Evolutionary conservation across 768 basidiomycete species (phyloP).

Genomic region (Stropharia rugosoannulata): DNA sequence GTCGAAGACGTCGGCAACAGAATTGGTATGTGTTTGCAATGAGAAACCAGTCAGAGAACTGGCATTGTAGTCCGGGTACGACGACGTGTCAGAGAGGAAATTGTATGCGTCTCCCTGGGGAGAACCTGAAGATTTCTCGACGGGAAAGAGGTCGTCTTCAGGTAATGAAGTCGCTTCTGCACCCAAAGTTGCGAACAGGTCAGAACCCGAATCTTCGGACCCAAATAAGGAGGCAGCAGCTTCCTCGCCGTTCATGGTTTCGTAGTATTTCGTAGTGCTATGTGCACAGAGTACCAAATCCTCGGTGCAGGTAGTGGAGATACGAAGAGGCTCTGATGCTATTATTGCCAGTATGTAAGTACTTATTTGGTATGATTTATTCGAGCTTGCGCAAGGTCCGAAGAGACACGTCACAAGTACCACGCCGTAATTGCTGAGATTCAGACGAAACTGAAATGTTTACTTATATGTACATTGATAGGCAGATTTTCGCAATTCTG

Average conservation of each 20-base stretch:
- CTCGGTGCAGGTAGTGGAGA: not conserved
- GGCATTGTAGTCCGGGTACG: not conserved
- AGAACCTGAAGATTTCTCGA: conserved; percentile 1
- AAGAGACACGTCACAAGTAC: conserved; percentile 33
- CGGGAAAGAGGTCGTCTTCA: conserved; percentile 14
- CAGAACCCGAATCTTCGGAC: conserved; percentile 55
- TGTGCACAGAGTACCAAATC: not conserved
- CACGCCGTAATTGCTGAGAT: too few relatives aligned
- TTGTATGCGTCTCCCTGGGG: conserved; percentile 8
- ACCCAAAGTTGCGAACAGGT: conserved; percentile 65
- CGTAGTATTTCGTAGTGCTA: conserved; percentile 5
- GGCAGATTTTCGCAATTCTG: too few relatives aligned
- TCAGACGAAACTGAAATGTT: too few relatives aligned
- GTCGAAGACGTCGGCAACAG: not conserved
- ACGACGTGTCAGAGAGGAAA: conserved; percentile 7
- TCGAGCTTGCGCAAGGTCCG: conserved; percentile 2
- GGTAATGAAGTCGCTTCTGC: conserved; percentile 20
- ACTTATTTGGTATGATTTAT: conserved; percentile 38
- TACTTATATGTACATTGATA: too few relatives aligned
- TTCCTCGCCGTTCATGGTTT: conserved; percentile 63
- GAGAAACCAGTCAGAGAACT: conserved; percentile 1
- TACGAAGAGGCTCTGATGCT: not conserved
- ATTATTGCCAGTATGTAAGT: not conserved
- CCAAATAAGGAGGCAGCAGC: conserved; percentile 84
- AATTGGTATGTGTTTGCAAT: not conserved